A percentile compares a stretch with the other conserved stretches of the same genome.
Conservation (phyloP, 306 rosid species). For the Geum urbanum region DNA sequence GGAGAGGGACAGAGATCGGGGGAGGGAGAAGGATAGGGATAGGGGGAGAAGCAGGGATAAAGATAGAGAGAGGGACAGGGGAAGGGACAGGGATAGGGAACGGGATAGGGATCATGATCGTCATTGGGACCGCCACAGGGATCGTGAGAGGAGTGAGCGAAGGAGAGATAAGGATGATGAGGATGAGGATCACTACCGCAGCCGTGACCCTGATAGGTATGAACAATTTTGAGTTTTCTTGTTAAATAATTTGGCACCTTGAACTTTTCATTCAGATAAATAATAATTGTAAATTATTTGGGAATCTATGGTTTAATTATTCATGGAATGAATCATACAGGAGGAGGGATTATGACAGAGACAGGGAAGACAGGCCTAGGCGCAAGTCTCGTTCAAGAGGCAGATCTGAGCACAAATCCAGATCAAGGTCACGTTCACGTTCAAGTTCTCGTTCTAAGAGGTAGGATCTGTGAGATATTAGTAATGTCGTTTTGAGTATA, state of each 20-base stretch:
- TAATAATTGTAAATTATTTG: background rate
- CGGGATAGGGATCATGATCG: constrained; percentile 58
- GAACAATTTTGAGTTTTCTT: background rate
- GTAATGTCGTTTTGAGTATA: background rate
- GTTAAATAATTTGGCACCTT: background rate
- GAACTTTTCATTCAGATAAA: background rate
- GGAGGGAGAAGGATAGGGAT: constrained; percentile 21
- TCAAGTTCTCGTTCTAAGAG: constrained; percentile 97
- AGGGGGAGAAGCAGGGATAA: constrained; percentile 38
- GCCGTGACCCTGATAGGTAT: constrained; percentile 77
- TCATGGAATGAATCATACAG: constrained; percentile 30
- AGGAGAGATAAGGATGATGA: constrained; percentile 77
- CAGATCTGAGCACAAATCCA: constrained; percentile 65
- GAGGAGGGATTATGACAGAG: constrained; percentile 72
- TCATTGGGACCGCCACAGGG: constrained; percentile 49
- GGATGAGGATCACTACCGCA: constrained; percentile 58
- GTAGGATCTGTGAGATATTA: constrained; percentile 27
- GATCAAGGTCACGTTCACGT: constrained; percentile 76
- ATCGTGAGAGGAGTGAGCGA: constrained; percentile 76
- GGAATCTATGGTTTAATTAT: background rate
- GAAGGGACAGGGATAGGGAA: constrained; percentile 36
- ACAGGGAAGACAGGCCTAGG: constrained; percentile 64
- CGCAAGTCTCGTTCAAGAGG: constrained; percentile 53
- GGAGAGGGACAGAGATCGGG: constrained; percentile 42
- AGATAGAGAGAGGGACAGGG: constrained; percentile 50